These are phyloP conservation scores for Phytophthora pisi DNA, from an alignment of 352 stramenopile genomes.

Conservation along the genomic window DNA sequence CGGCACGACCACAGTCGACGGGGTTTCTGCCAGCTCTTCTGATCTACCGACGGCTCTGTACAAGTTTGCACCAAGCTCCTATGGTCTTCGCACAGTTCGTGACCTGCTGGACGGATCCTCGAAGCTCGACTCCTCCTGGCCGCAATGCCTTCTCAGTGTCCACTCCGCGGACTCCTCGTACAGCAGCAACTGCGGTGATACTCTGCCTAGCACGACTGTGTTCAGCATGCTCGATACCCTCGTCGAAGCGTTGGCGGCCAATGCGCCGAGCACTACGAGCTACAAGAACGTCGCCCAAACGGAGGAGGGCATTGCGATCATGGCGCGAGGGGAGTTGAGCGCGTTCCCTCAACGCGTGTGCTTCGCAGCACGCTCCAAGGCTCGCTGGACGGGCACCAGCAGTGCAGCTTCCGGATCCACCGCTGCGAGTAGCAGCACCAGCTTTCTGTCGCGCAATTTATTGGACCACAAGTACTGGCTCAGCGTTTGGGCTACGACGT, in stretches of 20 bases:
- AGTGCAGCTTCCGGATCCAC: slow-evolving; percentile 29
- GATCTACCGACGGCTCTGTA: slow-evolving; percentile 36
- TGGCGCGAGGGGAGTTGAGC: slow-evolving; percentile 50
- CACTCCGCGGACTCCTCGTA: slow-evolving; percentile 30
- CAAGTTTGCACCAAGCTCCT: slow-evolving; percentile 56
- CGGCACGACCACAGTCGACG: slow-evolving; percentile 21
- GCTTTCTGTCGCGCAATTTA: slow-evolving; percentile 56
- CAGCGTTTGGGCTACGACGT: slow-evolving; percentile 54
- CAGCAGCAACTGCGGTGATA: slow-evolving; percentile 34
- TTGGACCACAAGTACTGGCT: slow-evolving; percentile 68
- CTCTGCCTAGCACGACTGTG: slow-evolving; percentile 26
- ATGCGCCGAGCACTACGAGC: slow-evolving; percentile 53
- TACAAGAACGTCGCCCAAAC: slow-evolving; percentile 58
- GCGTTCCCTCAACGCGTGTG: slow-evolving; percentile 53
- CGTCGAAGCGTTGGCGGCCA: slow-evolving; percentile 38
- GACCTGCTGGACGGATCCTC: slow-evolving; percentile 25
- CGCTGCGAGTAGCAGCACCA: slow-evolving; percentile 36
- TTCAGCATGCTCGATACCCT: slow-evolving; percentile 57
- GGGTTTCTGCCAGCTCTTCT: neutral
- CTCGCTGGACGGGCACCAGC: slow-evolving; percentile 53
- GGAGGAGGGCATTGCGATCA: slow-evolving; percentile 41
- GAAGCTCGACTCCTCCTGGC: slow-evolving; percentile 20
- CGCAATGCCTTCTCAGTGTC: slow-evolving; percentile 32
- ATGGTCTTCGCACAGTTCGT: slow-evolving; percentile 50
- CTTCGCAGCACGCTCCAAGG: slow-evolving; percentile 53